phyloP scores from a whole-genome alignment of 805 yeast genomes.

The Candida tammaniensis region DNA sequence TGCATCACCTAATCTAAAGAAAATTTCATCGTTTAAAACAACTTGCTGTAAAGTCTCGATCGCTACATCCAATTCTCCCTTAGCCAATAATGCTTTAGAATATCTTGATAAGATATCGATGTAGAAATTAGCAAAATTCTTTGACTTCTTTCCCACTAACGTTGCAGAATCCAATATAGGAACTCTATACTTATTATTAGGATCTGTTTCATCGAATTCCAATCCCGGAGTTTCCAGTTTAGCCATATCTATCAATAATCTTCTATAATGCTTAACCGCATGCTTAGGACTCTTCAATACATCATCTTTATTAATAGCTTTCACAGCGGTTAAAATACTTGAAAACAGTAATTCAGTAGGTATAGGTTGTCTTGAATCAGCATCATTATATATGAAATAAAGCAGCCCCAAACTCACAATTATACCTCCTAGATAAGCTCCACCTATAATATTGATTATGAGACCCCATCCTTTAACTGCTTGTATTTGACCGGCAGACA shows the following conservation, averaged over 20 bases:
- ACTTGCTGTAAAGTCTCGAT: constrained; percentile 25
- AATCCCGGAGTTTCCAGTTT: constrained; percentile 22
- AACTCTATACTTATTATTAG: constrained; percentile 25
- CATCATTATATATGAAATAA: constrained; percentile 38
- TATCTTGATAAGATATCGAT: constrained; percentile 41
- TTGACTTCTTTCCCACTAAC: constrained; percentile 27
- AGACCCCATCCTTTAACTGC: constrained; percentile 25
- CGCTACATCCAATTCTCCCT: constrained; percentile 33
- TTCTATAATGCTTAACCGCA: constrained; percentile 42
- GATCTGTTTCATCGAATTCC: constrained; percentile 24
- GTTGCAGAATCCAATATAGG: constrained; percentile 32
- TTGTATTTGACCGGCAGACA: constrained; percentile 4
- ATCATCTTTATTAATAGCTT: constrained; percentile 44
- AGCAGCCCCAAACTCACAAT: constrained; percentile 38
- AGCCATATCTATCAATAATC: constrained; percentile 35
- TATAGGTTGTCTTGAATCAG: constrained; percentile 35
- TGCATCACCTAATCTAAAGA: constrained; percentile 37
- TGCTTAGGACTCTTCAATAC: constrained; percentile 39
- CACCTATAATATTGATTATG: constrained; percentile 36
- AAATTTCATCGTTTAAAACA: constrained; percentile 35
- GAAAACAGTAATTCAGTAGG: constrained; percentile 36
- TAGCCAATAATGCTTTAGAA: constrained; percentile 39
- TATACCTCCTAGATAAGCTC: constrained; percentile 42
- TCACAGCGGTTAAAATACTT: constrained; percentile 35
- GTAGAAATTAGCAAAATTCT: constrained; percentile 38